These are phyloP conservation scores for Solanum peruvianum DNA, from an alignment of 257 asterid genomes.

Conservation along the genomic window DNA sequence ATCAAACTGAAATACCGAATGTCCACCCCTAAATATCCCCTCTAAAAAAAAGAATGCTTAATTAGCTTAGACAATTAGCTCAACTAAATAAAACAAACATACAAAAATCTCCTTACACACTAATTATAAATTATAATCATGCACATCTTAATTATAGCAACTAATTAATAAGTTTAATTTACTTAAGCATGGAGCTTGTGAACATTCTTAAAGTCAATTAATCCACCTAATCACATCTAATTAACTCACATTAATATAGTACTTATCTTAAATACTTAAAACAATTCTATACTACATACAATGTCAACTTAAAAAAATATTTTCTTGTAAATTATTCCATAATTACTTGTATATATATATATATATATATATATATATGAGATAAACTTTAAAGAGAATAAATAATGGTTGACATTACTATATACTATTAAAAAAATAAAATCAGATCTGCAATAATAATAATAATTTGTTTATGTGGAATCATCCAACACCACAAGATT, in stretches of 20 bases:
- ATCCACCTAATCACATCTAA: neutral
- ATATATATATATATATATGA: neutral
- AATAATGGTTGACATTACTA: neutral
- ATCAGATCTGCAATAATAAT: neutral
- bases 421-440: neutral
- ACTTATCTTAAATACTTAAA: neutral
- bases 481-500: neutral
- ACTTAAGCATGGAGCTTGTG: neutral
- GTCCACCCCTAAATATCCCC: too few species aligned
- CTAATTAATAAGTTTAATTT: neutral
- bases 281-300: neutral
- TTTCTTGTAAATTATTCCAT: neutral
- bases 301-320: neutral
- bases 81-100: neutral
- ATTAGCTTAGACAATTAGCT: too few species aligned
- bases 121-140: too few species aligned
- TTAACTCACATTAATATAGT: neutral
- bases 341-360: neutral
- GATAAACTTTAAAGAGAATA: neutral
- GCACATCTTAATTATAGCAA: neutral
- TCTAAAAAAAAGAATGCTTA: too few species aligned
- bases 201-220: neutral
- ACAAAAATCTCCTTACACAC: neutral
- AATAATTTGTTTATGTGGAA: neutral
- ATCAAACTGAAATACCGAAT: too few species aligned